A percentile compares a stretch with the other conserved stretches of the same genome.
Evolutionary conservation across 371 early-diverging fungal species (phyloP).

Genomic region (Enterospora canceri): DNA sequence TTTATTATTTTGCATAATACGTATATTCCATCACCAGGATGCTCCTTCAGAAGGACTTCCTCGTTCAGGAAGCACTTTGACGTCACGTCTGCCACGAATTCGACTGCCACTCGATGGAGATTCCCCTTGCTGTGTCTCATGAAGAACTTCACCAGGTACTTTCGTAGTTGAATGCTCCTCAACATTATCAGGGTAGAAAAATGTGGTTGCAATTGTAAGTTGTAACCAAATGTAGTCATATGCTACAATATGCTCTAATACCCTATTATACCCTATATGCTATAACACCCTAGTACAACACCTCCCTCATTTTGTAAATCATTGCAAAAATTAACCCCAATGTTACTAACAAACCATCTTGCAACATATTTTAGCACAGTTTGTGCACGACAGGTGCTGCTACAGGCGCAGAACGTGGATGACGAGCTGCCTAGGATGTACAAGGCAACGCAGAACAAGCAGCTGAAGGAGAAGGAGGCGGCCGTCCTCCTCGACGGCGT

Average conservation of each 20-base stretch:
- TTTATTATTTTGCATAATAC: constrained; percentile 15
- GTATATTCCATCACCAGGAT: constrained; percentile 21
- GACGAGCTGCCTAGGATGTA: not conserved
- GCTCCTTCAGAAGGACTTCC: constrained; percentile 26
- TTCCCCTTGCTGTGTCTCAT: constrained; percentile 20
- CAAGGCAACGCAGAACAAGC: not conserved
- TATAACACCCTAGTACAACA: not conserved
- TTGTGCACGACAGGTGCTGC: not conserved
- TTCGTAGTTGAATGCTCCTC: constrained; percentile 42
- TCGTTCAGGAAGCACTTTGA: constrained; percentile 40
- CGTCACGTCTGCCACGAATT: constrained; percentile 14
- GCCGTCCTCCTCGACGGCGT: not conserved
- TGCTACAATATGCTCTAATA: not conserved
- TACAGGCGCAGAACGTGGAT: not conserved
- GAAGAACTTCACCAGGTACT: constrained; percentile 38
- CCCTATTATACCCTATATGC: not conserved
- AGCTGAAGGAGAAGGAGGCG: not conserved
- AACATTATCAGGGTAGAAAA: constrained; percentile 30
- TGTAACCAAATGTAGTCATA: no score
- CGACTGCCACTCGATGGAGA: constrained; percentile 18
- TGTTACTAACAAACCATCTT: not conserved
- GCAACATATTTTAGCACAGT: not conserved
- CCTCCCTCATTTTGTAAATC: not conserved
- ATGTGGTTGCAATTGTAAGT: not conserved
- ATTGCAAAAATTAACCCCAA: not conserved